Conservation (phyloP, 176 grass and related monocot species). For the Ananas comosus region DNA sequence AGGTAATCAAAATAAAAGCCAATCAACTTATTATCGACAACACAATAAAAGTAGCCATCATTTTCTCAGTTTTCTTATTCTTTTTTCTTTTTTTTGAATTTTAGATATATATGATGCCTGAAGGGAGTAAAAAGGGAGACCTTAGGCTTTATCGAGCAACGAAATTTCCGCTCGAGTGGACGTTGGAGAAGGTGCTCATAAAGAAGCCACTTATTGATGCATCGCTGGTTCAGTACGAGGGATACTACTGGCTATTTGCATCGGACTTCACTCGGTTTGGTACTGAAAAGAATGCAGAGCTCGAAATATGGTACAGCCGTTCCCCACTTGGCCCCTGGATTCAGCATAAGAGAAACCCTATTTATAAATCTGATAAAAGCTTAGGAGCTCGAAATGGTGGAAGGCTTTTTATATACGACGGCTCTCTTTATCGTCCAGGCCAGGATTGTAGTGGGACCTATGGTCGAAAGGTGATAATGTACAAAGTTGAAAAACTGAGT, state of each 20-base stretch:
- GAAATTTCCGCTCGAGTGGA: slow-evolving; percentile 90
- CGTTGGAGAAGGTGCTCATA: slow-evolving; percentile 84
- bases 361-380: slow-evolving; percentile 87
- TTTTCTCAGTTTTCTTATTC: background rate
- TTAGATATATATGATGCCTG: slow-evolving; percentile 99
- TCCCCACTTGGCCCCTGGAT: slow-evolving; percentile 89
- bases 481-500: slow-evolving; percentile 82
- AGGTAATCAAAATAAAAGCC: slow-evolving; percentile 38
- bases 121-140: slow-evolving; percentile 84
- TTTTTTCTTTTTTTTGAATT: slow-evolving; percentile 6
- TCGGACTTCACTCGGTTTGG: slow-evolving; percentile 85
- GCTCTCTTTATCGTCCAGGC: slow-evolving; percentile 71
- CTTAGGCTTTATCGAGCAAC: slow-evolving; percentile 85
- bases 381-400: slow-evolving; percentile 90
- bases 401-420: slow-evolving; percentile 81
- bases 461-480: slow-evolving; percentile 60
- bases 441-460: slow-evolving; percentile 91
- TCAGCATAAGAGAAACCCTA: slow-evolving; percentile 85
- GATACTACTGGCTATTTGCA: slow-evolving; percentile 71
- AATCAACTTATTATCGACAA: background rate
- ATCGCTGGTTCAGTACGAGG: slow-evolving; percentile 63
- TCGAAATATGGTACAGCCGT: slow-evolving; percentile 93
- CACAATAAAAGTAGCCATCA: background rate
- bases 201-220: slow-evolving; percentile 76
- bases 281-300: slow-evolving; percentile 91